These are phyloP conservation scores for Hanseniaspora thailandica DNA, from an alignment of 805 yeast species.

Conservation along the genomic window DNA sequence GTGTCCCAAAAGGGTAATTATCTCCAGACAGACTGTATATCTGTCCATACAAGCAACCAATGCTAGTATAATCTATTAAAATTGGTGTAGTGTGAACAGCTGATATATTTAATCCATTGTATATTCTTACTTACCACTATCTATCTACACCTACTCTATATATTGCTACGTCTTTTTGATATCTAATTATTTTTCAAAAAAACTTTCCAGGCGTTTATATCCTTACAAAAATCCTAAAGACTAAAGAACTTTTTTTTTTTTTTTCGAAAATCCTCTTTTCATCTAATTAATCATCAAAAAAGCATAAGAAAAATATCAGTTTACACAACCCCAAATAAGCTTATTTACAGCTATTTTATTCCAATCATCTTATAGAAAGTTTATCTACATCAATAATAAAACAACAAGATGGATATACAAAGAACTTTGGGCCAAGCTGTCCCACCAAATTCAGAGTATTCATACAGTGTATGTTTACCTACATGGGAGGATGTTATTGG, in stretches of 20 bases:
- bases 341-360: too few species aligned
- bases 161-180: too few species aligned
- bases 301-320: neutral
- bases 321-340: neutral
- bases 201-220: neutral
- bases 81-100: too few species aligned
- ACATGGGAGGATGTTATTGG: slow-evolving; percentile 91
- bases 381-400: neutral
- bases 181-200: too few species aligned
- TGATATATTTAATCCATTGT: too few species aligned
- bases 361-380: neutral
- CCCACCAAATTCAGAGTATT: slow-evolving; percentile 82
- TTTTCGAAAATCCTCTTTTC: neutral
- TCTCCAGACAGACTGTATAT: neutral
- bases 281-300: neutral
- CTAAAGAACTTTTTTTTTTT: neutral
- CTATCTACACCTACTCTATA: too few species aligned
- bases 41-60: neutral
- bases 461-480: slow-evolving; percentile 88
- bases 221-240: neutral
- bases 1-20: neutral
- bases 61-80: neutral
- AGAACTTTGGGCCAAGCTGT: slow-evolving; percentile 64
- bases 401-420: slow-evolving; percentile 19
- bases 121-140: neutral